Conservation (phyloP, 805 yeast genomes). For the Saccharomycopsis amapae region DNA sequence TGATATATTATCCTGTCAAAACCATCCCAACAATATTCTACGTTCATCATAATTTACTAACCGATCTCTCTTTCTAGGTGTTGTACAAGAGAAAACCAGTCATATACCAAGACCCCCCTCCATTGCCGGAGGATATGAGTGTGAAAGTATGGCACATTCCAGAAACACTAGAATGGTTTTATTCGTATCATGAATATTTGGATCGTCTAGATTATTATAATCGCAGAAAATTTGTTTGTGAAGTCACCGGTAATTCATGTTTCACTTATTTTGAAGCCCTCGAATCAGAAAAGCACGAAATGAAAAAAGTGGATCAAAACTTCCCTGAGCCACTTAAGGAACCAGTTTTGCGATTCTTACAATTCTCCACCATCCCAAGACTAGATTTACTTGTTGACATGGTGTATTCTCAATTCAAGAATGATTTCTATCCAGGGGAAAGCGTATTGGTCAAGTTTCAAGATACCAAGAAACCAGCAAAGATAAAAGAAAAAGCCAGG, state of each 20-base stretch:
- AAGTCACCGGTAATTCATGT: conserved; percentile 89
- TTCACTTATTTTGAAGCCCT: conserved; percentile 86
- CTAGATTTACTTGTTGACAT: conserved; percentile 84
- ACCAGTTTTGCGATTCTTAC: conserved; percentile 81
- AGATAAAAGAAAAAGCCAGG: conserved; percentile 20
- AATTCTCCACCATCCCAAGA: conserved; percentile 73
- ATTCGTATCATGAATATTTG: conserved; percentile 67
- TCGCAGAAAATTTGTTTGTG: conserved; percentile 82
- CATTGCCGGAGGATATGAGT: conserved; percentile 46
- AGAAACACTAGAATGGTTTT: conserved; percentile 86
- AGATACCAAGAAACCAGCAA: conserved; percentile 18
- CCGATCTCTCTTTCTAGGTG: conserved; percentile 49
- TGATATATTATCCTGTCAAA: no score
- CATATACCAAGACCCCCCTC: conserved; percentile 47
- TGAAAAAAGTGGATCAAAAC: conserved; percentile 59
- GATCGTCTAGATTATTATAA: conserved; percentile 64
- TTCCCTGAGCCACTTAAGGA: conserved; percentile 91
- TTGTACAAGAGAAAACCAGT: conserved; percentile 70
- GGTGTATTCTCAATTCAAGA: conserved; percentile 68
- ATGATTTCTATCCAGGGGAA: conserved; percentile 90
- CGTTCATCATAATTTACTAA: no score
- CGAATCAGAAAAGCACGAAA: conserved; percentile 61
- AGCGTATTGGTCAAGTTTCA: conserved; percentile 48
- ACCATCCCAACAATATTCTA: no score
- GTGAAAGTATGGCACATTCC: conserved; percentile 75